Base-by-base conservation (phyloP, 2,329 filamentous ascomycete genomes). In the Pseudocercospora ulei region DNA sequence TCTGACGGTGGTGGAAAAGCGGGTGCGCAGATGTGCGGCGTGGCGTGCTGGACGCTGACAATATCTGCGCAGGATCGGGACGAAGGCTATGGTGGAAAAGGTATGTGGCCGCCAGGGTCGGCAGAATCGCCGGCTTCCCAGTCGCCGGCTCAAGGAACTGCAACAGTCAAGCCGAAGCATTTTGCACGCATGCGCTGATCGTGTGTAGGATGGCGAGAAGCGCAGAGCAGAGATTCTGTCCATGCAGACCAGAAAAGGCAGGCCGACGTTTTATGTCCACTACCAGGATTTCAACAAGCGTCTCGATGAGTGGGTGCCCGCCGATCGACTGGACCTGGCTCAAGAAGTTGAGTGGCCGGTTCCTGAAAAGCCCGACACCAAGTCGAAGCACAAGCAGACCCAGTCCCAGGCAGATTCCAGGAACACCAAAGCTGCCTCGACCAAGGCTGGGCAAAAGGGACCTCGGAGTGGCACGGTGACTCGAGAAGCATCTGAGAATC, bases 201-300 rank as follows among this genome's bases (percentile, higher is more conserved):
- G n/a, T n/a, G n/a, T 17, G 7, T 52, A 79, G 75, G 75, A 94
- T 62, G 85, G 85, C 44, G 78, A 87, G 56, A 73, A 82, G 46
- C 80, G 90, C 53, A 86, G 90, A 65, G 90, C 90, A 53, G 90
- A 98, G 62, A 94, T 98, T 47, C 68, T 98, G n/a, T 90, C 85
- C 43, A 92, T 96, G 53, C 80, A 83, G 57, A 83, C 87, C 43
- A 82, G 83, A 13, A 92, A 92, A 62, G 88, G 84, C 55, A 80
- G 82, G 9, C 80, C 84, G 24, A 82, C 83, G 39, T 95, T 88
- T 58, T 95, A 95, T 63, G 92, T 93, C 56, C 93, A 96, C 62
- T 96, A 95, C 61, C 85, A 94, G 58, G 92, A 93, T 56, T 96
- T 95, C 74, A 96, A 96, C 66, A 96, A 96, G 55, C 76, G 76